phyloP scores from a whole-genome alignment of 2,329 filamentous ascomycete species.

The Lasiodiplodia theobromae region DNA sequence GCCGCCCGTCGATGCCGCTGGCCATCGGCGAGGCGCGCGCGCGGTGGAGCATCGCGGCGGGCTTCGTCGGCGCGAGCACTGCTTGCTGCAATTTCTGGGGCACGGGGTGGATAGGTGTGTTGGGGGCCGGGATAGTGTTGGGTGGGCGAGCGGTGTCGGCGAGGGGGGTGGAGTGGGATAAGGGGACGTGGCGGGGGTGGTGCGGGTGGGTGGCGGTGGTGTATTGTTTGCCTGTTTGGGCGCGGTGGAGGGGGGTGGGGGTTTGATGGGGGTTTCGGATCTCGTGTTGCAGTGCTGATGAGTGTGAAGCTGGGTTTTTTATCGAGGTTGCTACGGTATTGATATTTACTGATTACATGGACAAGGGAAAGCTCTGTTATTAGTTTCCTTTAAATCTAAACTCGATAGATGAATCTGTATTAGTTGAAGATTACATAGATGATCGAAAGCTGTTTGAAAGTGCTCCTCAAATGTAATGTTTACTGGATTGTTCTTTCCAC shows the following conservation, averaged over 20 bases:
- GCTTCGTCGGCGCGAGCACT: not conserved
- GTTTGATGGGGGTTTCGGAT: too few relatives aligned
- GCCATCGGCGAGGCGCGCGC: not conserved
- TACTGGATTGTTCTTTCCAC: too few relatives aligned
- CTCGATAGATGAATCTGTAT: too few relatives aligned
- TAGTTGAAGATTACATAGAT: too few relatives aligned
- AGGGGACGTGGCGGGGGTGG: not conserved
- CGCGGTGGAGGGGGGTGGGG: not conserved
- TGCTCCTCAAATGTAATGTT: too few relatives aligned
- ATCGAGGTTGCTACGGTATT: too few relatives aligned
- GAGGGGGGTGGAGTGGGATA: not conserved
- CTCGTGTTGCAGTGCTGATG: too few relatives aligned
- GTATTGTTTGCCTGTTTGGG: not conserved
- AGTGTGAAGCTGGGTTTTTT: too few relatives aligned
- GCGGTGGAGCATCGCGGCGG: not conserved
- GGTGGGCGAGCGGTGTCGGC: not conserved
- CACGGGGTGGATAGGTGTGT: not conserved
- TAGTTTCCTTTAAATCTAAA: too few relatives aligned
- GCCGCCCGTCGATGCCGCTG: conserved; percentile 35
- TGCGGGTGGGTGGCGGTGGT: not conserved
- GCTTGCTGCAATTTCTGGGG: not conserved
- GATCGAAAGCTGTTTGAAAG: too few relatives aligned
- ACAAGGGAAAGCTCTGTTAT: too few relatives aligned
- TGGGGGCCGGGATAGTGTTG: not conserved
- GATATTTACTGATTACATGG: too few relatives aligned